These are phyloP conservation scores for Zygoascus ofunaensis DNA, from an alignment of 805 yeast species.

Conservation along the genomic window DNA sequence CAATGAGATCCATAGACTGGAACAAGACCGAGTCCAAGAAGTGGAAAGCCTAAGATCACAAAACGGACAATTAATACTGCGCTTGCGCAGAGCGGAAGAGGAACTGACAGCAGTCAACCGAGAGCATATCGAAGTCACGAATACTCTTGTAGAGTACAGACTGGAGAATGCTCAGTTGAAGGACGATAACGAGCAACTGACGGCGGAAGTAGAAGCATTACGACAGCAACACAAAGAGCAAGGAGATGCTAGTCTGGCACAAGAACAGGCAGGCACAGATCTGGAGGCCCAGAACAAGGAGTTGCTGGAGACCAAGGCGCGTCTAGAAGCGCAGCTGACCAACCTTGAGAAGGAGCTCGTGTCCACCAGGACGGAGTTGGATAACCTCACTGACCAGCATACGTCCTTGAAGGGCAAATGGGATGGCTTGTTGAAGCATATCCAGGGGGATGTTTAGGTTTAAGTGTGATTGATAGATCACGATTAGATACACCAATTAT, in stretches of 20 bases:
- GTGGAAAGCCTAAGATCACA: constrained; percentile 48
- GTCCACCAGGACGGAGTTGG: constrained; percentile 22
- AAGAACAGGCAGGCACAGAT: neutral
- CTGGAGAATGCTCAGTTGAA: constrained; percentile 62
- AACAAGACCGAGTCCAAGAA: constrained; percentile 55
- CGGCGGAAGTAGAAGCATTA: constrained; percentile 26
- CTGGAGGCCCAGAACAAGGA: constrained; percentile 40
- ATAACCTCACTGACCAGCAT: constrained; percentile 22
- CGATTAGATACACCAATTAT: too few species aligned
- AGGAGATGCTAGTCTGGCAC: too few species aligned
- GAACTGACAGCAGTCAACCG: constrained; percentile 59
- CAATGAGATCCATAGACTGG: constrained; percentile 59
- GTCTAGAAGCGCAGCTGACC: constrained; percentile 45
- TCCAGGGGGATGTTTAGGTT: constrained; percentile 11
- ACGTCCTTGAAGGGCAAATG: constrained; percentile 26
- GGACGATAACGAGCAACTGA: constrained; percentile 62
- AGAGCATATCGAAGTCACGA: constrained; percentile 82
- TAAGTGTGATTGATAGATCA: neutral
- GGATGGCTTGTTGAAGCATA: constrained; percentile 27
- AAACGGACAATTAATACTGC: constrained; percentile 65
- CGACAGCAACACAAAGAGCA: constrained; percentile 6
- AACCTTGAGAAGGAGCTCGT: constrained; percentile 36
- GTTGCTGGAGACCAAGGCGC: constrained; percentile 55
- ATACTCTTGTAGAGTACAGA: constrained; percentile 75
- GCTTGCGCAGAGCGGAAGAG: constrained; percentile 63